Evolutionary conservation across 495 filamentous ascomycete species (phyloP), one percentile per base, ranked within the genome.

Genomic region (Aspergillus carlsbadensis): DNA sequence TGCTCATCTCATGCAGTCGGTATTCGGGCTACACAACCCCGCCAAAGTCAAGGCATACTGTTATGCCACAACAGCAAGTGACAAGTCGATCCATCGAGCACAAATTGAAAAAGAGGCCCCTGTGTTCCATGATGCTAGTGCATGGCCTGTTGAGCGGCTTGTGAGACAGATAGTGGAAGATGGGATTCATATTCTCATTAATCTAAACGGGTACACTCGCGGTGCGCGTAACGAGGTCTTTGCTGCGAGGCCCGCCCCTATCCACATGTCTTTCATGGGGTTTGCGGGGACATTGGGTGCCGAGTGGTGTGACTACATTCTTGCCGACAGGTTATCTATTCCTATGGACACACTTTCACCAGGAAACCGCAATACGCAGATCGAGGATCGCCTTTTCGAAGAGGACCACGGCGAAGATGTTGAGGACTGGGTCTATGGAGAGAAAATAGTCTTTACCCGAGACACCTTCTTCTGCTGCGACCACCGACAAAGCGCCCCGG

Each of bases 201-300:
- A 99, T 56, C 78, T 99, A 17, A 99, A 99, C 66, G 94, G 94
- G 24, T 99, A 98, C 71, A 99, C 94, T 5, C 83, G 94, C 31
- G 94, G 94, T 17, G 94, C 94, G n/a, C 85, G 91, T 36, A 99
- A 99, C 60, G 95, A 99, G 67, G 84, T 98, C 15, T 99, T 99
- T 70, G 94, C 94, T 33, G 94, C 95, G 11, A 84, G 94, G 22
- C 92, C 94, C 10, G 91, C 92, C 3, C 94, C 94, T 0, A 92
- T 99, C 46, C 94, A 98, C 61, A 99, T 99, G 94, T 96, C 94
- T 0, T 99, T 99, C 68, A 99, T 99, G 94, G 94, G 94, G 2
- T 98, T 99, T 70, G 94, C 94, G 1, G 94, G 94, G 6, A 96
- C 94, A 2, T 78, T 99, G 8, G 94, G 95, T 10, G 94, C 94